phyloP scores from a whole-genome alignment of 176 grass and related monocot species.

The Oryza officinalis region DNA sequence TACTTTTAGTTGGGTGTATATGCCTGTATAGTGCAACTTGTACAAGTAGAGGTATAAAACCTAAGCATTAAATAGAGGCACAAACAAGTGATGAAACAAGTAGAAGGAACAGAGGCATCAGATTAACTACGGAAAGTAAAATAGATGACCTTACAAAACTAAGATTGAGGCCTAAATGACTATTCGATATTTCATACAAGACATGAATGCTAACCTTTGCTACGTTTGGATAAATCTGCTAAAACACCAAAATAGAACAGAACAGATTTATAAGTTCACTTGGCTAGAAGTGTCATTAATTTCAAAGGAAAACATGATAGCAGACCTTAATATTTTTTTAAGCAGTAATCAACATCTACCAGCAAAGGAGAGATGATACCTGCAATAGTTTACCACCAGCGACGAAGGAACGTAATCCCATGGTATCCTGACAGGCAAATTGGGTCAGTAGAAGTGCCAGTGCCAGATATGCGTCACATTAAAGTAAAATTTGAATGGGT shows the following conservation, averaged over 20 bases:
- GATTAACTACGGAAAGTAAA: background rate
- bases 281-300: background rate
- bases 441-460: background rate
- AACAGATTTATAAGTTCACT: background rate
- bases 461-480: background rate
- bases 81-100: background rate
- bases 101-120: background rate
- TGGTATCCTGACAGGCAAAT: slow-evolving; percentile 63
- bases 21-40: background rate
- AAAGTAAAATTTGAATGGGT: slow-evolving; percentile 8
- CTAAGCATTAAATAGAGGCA: background rate
- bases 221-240: slow-evolving; percentile 3
- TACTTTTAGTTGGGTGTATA: background rate
- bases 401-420: slow-evolving; percentile 88
- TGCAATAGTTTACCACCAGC: slow-evolving; percentile 92
- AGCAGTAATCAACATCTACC: background rate
- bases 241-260: background rate
- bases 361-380: slow-evolving; percentile 42
- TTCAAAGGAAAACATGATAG: background rate
- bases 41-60: background rate
- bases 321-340: background rate
- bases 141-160: background rate
- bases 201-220: background rate
- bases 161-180: background rate
- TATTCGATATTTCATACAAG: slow-evolving; percentile 1